phyloP scores from a whole-genome alignment of 148 eudicot species.

The Dysphania ambrosioides region DNA sequence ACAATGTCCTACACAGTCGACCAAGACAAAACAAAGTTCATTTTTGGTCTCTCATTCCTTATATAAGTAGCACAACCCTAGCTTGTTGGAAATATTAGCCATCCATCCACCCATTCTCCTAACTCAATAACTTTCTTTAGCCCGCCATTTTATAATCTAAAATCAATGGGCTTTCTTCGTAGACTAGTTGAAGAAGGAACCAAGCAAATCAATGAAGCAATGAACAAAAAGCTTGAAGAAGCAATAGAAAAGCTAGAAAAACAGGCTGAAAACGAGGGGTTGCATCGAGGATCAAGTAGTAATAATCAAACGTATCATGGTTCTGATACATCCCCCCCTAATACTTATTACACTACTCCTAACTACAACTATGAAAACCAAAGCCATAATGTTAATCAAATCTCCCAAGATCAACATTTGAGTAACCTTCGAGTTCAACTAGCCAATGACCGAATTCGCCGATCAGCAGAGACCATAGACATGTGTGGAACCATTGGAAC shows the following conservation, averaged over 20 bases:
- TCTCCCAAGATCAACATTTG: background rate
- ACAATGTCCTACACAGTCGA: no score
- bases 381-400: background rate
- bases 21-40: no score
- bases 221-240: background rate
- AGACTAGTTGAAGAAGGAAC: background rate
- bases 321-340: background rate
- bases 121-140: no score
- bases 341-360: background rate
- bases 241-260: background rate
- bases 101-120: no score
- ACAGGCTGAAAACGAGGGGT: background rate
- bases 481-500: no score
- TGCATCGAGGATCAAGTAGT: background rate
- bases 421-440: background rate
- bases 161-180: background rate
- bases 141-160: no score
- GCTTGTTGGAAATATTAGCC: no score
- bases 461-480: background rate
- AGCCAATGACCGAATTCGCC: background rate
- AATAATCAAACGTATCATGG: background rate
- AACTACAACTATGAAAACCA: background rate
- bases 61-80: no score
- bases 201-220: slow-evolving; percentile 1
- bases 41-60: no score